phyloP scores from a whole-genome alignment of 2,329 filamentous ascomycete species.

The Botrytis sinoallii region DNA sequence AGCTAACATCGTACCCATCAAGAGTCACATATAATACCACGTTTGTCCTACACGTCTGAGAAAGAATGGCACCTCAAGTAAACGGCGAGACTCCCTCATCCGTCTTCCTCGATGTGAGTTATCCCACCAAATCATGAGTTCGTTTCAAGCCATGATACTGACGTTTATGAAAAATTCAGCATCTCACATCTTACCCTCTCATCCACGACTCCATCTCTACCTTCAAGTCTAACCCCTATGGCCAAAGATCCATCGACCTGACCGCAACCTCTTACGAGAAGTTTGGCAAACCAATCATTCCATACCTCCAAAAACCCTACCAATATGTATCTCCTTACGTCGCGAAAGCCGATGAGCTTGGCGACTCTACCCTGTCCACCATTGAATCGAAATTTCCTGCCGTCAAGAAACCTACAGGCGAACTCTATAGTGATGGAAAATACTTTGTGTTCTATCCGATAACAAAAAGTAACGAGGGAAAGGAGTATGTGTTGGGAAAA shows the following conservation, averaged over 20 bases:
- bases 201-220: slow-evolving; percentile 74
- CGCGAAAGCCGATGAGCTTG: slow-evolving; percentile 73
- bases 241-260: slow-evolving; percentile 68
- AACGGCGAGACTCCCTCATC: slow-evolving; percentile 51
- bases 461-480: slow-evolving; percentile 58
- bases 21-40: slow-evolving; percentile 18
- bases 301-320: slow-evolving; percentile 76
- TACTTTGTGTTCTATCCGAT: slow-evolving; percentile 60
- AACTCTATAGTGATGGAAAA: slow-evolving; percentile 64
- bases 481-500: slow-evolving; percentile 57
- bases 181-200: slow-evolving; percentile 80
- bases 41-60: slow-evolving; percentile 21
- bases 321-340: slow-evolving; percentile 82
- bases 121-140: slow-evolving; percentile 38
- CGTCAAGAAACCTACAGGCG: slow-evolving; percentile 71
- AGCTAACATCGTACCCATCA: background rate
- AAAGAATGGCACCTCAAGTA: slow-evolving; percentile 44
- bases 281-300: slow-evolving; percentile 73
- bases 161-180: slow-evolving; percentile 48
- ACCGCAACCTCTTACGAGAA: slow-evolving; percentile 23
- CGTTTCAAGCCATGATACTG: slow-evolving; percentile 1
- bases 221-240: slow-evolving; percentile 79
- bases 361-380: slow-evolving; percentile 65
- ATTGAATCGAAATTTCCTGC: slow-evolving; percentile 70
- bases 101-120: slow-evolving; percentile 45